These are phyloP conservation scores for Dictyostelium capitatum DNA, from an alignment of 78 protist genomes.

Conservation along the genomic window DNA sequence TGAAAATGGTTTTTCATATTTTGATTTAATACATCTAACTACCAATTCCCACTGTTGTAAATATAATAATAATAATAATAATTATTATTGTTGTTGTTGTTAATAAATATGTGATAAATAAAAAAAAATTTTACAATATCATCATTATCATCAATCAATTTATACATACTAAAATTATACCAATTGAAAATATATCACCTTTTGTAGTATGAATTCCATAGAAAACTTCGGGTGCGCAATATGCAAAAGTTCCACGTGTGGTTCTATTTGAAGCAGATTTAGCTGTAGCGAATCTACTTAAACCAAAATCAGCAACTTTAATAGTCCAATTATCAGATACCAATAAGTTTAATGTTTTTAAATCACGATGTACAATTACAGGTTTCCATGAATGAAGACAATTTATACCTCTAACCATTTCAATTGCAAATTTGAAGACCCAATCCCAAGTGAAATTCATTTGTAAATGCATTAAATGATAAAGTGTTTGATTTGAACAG, in stretches of 20 bases:
- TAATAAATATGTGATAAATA: too few relatives aligned
- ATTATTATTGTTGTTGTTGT: too few relatives aligned
- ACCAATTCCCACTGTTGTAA: slow-evolving; percentile 68
- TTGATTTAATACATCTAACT: slow-evolving; percentile 68
- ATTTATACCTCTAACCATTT: slow-evolving; percentile 74
- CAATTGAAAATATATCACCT: slow-evolving; percentile 81
- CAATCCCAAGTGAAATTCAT: slow-evolving; percentile 82
- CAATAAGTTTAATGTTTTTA: slow-evolving; percentile 74
- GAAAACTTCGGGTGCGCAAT: slow-evolving; percentile 83
- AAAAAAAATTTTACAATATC: neutral
- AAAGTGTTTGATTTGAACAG: slow-evolving; percentile 74
- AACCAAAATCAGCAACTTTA: slow-evolving; percentile 67
- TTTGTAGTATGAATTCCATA: slow-evolving; percentile 66
- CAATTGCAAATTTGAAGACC: slow-evolving; percentile 69
- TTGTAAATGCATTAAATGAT: slow-evolving; percentile 67
- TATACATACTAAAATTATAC: slow-evolving; percentile 52
- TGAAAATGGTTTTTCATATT: slow-evolving; percentile 78
- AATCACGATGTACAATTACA: slow-evolving; percentile 86
- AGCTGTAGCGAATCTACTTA: slow-evolving; percentile 50
- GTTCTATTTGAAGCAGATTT: slow-evolving; percentile 52
- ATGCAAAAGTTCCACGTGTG: slow-evolving; percentile 77
- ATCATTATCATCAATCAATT: neutral
- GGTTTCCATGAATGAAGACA: slow-evolving; percentile 87
- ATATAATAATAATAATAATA: too few relatives aligned
- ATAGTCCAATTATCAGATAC: slow-evolving; percentile 64